Evolutionary conservation across 1,284 basidiomycete species (phyloP).

Genomic region (Tremellales sp.): DNA sequence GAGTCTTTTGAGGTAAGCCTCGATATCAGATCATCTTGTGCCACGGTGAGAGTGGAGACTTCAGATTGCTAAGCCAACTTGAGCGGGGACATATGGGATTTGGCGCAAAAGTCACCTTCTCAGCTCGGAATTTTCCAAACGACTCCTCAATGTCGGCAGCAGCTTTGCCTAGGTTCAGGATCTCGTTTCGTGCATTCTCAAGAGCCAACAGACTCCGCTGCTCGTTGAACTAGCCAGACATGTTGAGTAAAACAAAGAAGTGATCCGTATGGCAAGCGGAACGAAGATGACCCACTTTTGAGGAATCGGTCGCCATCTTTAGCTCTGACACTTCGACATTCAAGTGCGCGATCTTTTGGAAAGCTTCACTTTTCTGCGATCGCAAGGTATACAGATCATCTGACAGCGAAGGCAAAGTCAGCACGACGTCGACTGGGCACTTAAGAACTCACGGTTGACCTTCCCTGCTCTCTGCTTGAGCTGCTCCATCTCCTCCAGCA

Average conservation of each 20-base stretch:
- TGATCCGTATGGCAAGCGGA: no score
- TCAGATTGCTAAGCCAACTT: conserved; percentile 32
- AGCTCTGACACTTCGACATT: conserved; percentile 80
- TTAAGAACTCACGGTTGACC: conserved; percentile 28
- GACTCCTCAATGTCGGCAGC: conserved; percentile 37
- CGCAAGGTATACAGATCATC: conserved; percentile 42
- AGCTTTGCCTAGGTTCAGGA: conserved; percentile 33
- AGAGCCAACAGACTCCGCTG: conserved; percentile 34
- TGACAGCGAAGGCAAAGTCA: conserved; percentile 14
- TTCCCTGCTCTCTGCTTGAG: conserved; percentile 31
- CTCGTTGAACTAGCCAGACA: conserved; percentile 37
- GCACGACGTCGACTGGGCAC: no score
- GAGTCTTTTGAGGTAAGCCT: conserved; percentile 31
- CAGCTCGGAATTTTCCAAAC: conserved; percentile 39
- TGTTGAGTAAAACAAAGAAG: no score
- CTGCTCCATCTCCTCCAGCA: conserved; percentile 39
- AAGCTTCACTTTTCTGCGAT: conserved; percentile 35
- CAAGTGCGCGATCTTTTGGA: conserved; percentile 72
- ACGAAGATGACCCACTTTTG: conserved; percentile 30
- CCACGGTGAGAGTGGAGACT: conserved; percentile 30
- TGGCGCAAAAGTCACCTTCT: conserved; percentile 27
- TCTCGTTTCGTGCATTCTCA: conserved; percentile 36
- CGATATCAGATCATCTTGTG: conserved; percentile 32
- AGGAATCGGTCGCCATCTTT: conserved; percentile 58
- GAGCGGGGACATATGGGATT: neutral